Conservation (phyloP, 352 stramenopile species). For the Blastocystis sp. region DNA sequence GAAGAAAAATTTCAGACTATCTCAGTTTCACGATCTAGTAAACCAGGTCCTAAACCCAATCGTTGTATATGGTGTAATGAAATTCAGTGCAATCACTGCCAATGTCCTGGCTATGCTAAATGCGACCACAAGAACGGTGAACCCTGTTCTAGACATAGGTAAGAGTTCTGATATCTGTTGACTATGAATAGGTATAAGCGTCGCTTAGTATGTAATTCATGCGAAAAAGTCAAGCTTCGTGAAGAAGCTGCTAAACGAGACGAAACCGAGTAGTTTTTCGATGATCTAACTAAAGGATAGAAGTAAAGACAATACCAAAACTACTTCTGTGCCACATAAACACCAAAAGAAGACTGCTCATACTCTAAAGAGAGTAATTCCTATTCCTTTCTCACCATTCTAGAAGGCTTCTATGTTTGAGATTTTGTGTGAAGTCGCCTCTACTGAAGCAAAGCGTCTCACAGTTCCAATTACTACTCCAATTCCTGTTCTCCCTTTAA, state of each 20-base stretch:
- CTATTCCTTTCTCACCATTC: neutral
- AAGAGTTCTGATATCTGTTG: neutral
- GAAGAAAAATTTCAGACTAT: neutral
- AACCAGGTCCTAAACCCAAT: slow-evolving; percentile 22
- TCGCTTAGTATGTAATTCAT: slow-evolving; percentile 2
- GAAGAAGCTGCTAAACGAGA: neutral
- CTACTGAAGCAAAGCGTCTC: neutral
- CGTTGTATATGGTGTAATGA: slow-evolving; percentile 21
- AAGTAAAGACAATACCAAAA: neutral
- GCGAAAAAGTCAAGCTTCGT: slow-evolving; percentile 7
- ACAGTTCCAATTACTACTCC: neutral
- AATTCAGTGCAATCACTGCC: slow-evolving; percentile 16
- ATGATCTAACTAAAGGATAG: neutral
- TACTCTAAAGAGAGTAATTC: neutral
- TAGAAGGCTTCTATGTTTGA: neutral
- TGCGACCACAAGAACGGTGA: slow-evolving; percentile 25
- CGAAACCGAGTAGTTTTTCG: neutral
- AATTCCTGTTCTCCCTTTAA: neutral
- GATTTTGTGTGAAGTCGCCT: neutral
- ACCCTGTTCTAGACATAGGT: neutral
- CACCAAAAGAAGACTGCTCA: neutral
- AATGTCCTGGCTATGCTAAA: slow-evolving; percentile 8
- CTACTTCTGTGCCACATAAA: neutral
- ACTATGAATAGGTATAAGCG: slow-evolving; percentile 3
- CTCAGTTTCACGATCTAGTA: neutral